These are phyloP conservation scores for Tricholoma matsutake DNA, from an alignment of 768 basidiomycete species.

Conservation along the genomic window DNA sequence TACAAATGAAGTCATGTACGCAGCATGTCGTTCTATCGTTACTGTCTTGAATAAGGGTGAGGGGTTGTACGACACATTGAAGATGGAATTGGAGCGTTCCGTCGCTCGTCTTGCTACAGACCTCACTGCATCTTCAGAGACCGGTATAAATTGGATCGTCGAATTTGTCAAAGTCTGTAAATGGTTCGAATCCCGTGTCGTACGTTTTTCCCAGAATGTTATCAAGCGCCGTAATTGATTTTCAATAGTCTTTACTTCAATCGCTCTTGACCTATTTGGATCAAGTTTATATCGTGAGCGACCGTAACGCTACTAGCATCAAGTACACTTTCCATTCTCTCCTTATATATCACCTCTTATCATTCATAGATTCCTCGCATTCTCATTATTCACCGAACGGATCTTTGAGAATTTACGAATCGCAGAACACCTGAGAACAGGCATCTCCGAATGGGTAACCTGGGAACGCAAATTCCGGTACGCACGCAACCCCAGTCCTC, in stretches of 20 bases:
- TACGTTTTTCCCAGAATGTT: constrained; percentile 31
- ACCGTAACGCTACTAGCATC: constrained; percentile 37
- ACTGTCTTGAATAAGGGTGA: constrained; percentile 51
- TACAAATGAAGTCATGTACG: constrained; percentile 57
- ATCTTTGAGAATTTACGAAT: constrained; percentile 51
- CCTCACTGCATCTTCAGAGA: constrained; percentile 29
- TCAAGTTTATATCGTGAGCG: constrained; percentile 52
- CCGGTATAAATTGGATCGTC: constrained; percentile 52
- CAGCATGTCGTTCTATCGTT: constrained; percentile 55
- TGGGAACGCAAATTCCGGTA: constrained; percentile 50
- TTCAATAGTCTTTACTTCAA: constrained; percentile 48
- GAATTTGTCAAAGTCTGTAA: constrained; percentile 53
- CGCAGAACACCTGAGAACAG: constrained; percentile 38
- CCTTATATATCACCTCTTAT: not conserved
- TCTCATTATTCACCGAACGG: constrained; percentile 44
- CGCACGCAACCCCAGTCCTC: not conserved
- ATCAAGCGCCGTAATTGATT: not conserved
- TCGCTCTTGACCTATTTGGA: constrained; percentile 73
- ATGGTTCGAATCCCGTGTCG: constrained; percentile 67
- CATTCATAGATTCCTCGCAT: constrained; percentile 35
- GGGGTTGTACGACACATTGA: constrained; percentile 54
- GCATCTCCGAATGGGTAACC: constrained; percentile 49
- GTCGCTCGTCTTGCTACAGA: constrained; percentile 36
- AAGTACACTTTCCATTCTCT: constrained; percentile 35
- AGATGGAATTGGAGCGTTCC: constrained; percentile 58